Percentiles rank a stretch among this genome's conserved stretches.
These are phyloP conservation scores for Penicillium sp. DNA, from an alignment of 2,329 filamentous ascomycete species.

Conservation along the genomic window DNA sequence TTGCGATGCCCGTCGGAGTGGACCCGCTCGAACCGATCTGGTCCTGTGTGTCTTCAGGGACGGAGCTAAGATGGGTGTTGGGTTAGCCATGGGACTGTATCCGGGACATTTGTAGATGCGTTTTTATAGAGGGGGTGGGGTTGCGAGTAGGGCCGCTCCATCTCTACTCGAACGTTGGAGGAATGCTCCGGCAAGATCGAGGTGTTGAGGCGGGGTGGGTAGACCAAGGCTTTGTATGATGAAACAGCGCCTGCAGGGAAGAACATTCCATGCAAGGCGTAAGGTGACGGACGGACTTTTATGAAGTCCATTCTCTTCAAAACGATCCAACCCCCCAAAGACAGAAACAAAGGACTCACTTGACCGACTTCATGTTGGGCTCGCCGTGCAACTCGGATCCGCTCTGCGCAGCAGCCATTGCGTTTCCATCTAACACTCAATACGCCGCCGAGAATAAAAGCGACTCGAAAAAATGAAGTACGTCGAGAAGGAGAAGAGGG, in stretches of 20 bases:
- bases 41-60: constrained; percentile 42
- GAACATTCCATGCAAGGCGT: constrained; percentile 15
- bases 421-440: constrained; percentile 35
- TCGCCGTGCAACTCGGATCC: constrained; percentile 50
- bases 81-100: constrained; percentile 23
- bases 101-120: neutral
- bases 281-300: constrained; percentile 5
- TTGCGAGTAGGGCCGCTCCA: constrained; percentile 5
- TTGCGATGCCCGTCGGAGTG: constrained; percentile 85
- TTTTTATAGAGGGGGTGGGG: neutral
- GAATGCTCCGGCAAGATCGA: constrained; percentile 7
- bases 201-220: neutral
- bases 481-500: constrained; percentile 3
- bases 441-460: constrained; percentile 9
- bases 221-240: constrained; percentile 1
- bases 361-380: constrained; percentile 56
- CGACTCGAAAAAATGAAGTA: constrained; percentile 8
- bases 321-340: constrained; percentile 3
- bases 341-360: constrained; percentile 44
- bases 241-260: constrained; percentile 13
- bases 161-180: neutral
- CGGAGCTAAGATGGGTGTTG: constrained; percentile 18
- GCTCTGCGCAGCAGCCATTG: constrained; percentile 44
- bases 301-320: neutral
- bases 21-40: constrained; percentile 67